Conservation (phyloP, 345 rosid genomes). For the Mercurialis annua region DNA sequence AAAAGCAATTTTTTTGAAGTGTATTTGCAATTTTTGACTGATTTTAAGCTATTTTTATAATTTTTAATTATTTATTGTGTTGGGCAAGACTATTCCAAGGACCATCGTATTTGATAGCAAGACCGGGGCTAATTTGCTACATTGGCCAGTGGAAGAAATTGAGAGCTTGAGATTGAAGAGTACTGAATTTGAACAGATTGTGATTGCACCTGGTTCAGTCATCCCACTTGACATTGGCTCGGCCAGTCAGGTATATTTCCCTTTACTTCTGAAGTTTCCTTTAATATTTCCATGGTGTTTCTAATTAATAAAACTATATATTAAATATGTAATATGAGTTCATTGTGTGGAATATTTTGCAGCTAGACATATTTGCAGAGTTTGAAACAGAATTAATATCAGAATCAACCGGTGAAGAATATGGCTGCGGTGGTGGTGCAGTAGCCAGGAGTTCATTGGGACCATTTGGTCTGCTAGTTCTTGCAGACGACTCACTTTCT, state of each 20-base stretch:
- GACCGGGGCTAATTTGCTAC: constrained; percentile 62
- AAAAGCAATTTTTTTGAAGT: no score
- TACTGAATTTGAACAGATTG: constrained; percentile 39
- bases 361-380: constrained; percentile 54
- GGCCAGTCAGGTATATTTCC: constrained; percentile 51
- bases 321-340: not conserved
- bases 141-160: constrained; percentile 89
- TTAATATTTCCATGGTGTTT: no score
- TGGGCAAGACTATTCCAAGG: constrained; percentile 68
- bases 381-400: constrained; percentile 40
- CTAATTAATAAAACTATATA: no score
- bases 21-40: no score
- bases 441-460: constrained; percentile 55
- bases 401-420: constrained; percentile 23
- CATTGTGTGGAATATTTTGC: not conserved
- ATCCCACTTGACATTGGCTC: constrained; percentile 52
- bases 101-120: constrained; percentile 54
- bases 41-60: not conserved
- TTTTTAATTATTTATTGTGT: not conserved
- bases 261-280: not conserved
- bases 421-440: constrained; percentile 48
- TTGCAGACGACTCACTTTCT: constrained; percentile 60
- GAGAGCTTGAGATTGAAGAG: constrained; percentile 65
- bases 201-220: constrained; percentile 54
- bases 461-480: constrained; percentile 71